These are phyloP conservation scores for Pyricularia sp. DNA, from an alignment of 2,329 filamentous ascomycete species.

Conservation along the genomic window DNA sequence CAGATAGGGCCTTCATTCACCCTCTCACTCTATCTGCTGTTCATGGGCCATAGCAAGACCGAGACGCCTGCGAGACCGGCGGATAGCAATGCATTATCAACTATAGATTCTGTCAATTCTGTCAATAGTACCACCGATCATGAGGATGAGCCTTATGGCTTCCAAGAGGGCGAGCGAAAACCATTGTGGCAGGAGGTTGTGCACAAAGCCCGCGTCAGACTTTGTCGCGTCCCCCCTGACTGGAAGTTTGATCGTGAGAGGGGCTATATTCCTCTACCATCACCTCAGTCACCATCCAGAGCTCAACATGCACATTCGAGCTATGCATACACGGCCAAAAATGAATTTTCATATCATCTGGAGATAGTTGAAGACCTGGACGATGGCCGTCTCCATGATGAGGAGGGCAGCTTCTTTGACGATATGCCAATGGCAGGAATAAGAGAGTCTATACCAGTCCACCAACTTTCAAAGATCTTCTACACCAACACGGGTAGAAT, in stretches of 20 bases:
- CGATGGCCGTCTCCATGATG: conserved; percentile 40
- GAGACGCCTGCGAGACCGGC: background rate
- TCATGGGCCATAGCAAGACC: conserved; percentile 51
- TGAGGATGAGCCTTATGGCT: conserved; percentile 33
- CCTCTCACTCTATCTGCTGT: conserved; percentile 89
- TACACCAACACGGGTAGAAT: conserved; percentile 87
- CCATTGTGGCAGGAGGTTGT: conserved; percentile 93
- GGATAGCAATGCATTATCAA: conserved; percentile 7
- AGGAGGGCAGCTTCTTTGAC: conserved; percentile 25
- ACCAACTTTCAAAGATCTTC: conserved; percentile 72
- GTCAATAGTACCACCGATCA: conserved; percentile 4
- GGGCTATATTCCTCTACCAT: conserved; percentile 16
- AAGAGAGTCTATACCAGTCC: conserved; percentile 38
- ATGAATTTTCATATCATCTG: conserved; percentile 63
- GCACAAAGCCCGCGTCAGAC: conserved; percentile 76
- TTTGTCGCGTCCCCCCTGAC: conserved; percentile 55
- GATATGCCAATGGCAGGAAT: conserved; percentile 31
- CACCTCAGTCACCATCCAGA: background rate
- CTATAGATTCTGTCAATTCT: background rate
- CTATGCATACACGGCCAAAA: conserved; percentile 1
- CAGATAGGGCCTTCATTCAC: conserved; percentile 83
- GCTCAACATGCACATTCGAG: background rate
- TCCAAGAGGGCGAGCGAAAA: conserved; percentile 43
- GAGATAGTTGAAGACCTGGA: conserved; percentile 70
- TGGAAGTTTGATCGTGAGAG: conserved; percentile 28